These are phyloP conservation scores for Talinum fruticosum DNA, from an alignment of 148 eudicot species.

Conservation along the genomic window DNA sequence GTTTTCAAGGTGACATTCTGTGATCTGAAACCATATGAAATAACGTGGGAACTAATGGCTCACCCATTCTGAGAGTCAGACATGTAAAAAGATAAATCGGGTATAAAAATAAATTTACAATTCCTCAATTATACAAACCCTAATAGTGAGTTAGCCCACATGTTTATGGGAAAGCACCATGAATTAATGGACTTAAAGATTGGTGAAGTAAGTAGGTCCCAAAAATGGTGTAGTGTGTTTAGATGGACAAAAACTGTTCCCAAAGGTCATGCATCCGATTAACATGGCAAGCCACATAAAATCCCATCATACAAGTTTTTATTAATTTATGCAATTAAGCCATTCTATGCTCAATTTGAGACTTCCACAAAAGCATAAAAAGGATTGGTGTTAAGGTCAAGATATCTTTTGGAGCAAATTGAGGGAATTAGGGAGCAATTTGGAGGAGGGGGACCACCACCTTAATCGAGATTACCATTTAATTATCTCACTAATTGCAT, in stretches of 20 bases:
- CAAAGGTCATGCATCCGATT: conserved; percentile 31
- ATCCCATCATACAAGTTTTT: conserved; percentile 16
- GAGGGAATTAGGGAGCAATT: conserved; percentile 21
- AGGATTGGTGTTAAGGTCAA: conserved; percentile 25
- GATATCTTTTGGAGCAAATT: conserved; percentile 3
- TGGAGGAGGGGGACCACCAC: conserved; percentile 20
- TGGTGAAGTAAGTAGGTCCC: not conserved
- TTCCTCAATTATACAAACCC: not conserved
- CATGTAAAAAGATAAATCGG: no score
- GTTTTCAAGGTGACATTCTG: no score
- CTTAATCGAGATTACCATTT: conserved; percentile 20
- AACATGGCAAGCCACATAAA: conserved; percentile 26
- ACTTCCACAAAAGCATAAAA: conserved; percentile 16
- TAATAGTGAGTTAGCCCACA: not conserved
- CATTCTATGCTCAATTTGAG: not conserved
- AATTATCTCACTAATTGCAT: conserved; percentile 11
- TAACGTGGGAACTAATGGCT: no score
- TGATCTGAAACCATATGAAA: no score
- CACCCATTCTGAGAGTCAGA: no score
- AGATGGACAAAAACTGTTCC: conserved; percentile 24
- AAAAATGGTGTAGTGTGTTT: not conserved
- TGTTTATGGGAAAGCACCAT: not conserved
- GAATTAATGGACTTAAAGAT: not conserved
- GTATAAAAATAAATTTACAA: no score
- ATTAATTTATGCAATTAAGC: not conserved